These are phyloP conservation scores for Lanmaoa rubissima DNA, from an alignment of 768 basidiomycete species.

Conservation along the genomic window DNA sequence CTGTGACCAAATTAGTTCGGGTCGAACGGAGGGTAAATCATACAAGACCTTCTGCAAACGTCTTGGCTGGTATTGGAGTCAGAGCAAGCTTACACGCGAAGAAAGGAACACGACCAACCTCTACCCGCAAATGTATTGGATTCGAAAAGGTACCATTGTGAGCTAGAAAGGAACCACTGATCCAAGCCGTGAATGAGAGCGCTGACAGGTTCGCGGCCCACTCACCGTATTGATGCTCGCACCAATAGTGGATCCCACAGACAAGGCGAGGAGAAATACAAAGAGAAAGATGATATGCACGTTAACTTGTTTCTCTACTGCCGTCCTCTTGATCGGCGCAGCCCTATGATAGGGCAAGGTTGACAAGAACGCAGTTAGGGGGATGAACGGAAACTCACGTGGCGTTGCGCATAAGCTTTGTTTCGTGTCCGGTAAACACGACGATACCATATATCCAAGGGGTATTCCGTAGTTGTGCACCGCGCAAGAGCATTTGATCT, in stretches of 20 bases:
- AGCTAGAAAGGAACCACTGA: constrained; percentile 81
- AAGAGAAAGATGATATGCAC: constrained; percentile 95
- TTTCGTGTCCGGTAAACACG: constrained; percentile 97
- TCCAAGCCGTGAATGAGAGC: background rate
- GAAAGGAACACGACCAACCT: constrained; percentile 43
- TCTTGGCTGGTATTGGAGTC: constrained; percentile 48
- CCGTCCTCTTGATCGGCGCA: constrained; percentile 94
- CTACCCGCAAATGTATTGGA: constrained; percentile 55
- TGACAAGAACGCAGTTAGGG: background rate
- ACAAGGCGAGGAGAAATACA: constrained; percentile 79
- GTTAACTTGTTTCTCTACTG: constrained; percentile 95
- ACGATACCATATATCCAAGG: constrained; percentile 94
- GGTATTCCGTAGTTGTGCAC: constrained; percentile 94
- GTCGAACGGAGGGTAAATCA: background rate
- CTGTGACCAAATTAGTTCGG: constrained; percentile 7
- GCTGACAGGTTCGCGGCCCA: background rate
- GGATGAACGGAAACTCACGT: constrained; percentile 61
- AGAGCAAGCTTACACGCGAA: background rate
- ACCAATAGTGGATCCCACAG: constrained; percentile 89
- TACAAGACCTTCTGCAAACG: constrained; percentile 76
- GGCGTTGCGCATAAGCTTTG: constrained; percentile 97
- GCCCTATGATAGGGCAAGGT: constrained; percentile 47
- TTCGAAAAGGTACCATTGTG: constrained; percentile 90
- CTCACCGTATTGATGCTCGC: constrained; percentile 79
- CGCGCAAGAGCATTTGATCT: constrained; percentile 90